Evolutionary conservation across 331 rosid genomes (phyloP).

Genomic region (Cydonia oblonga): DNA sequence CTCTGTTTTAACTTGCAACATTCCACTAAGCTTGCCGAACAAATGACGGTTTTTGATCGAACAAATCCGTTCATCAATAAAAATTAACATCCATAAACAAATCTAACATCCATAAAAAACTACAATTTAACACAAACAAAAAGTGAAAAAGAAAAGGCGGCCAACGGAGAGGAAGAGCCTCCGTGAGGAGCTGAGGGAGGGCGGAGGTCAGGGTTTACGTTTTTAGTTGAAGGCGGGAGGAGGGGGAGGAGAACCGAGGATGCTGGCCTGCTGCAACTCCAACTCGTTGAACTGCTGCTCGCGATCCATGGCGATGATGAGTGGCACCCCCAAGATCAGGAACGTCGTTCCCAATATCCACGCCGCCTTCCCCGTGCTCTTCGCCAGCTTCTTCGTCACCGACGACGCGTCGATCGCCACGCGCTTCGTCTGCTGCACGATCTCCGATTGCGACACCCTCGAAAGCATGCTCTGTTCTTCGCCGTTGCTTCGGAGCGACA

Average conservation of each 20-base stretch:
- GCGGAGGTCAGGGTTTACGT: not conserved
- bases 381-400: slow-evolving; percentile 45
- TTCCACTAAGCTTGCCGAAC: too few species aligned
- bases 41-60: too few species aligned
- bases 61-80: too few species aligned
- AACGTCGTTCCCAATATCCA: slow-evolving; percentile 71
- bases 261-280: slow-evolving; percentile 57
- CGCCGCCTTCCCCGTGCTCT: slow-evolving; percentile 71
- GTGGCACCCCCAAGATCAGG: slow-evolving; percentile 53
- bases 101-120: not conserved
- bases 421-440: slow-evolving; percentile 1
- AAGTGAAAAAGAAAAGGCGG: too few species aligned
- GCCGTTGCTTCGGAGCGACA: slow-evolving; percentile 4
- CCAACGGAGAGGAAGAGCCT: not conserved
- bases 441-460: slow-evolving; percentile 7
- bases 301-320: slow-evolving; percentile 66
- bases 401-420: slow-evolving; percentile 27
- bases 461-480: slow-evolving; percentile 3
- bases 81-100: not conserved
- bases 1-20: too few species aligned
- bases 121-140: not conserved
- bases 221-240: not conserved
- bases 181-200: not conserved
- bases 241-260: slow-evolving; percentile 42
- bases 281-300: slow-evolving; percentile 61